Percentiles rank a stretch among this genome's conserved stretches.
Evolutionary conservation across 352 stramenopile species (phyloP).

Genomic region (Pythium brassicae): DNA sequence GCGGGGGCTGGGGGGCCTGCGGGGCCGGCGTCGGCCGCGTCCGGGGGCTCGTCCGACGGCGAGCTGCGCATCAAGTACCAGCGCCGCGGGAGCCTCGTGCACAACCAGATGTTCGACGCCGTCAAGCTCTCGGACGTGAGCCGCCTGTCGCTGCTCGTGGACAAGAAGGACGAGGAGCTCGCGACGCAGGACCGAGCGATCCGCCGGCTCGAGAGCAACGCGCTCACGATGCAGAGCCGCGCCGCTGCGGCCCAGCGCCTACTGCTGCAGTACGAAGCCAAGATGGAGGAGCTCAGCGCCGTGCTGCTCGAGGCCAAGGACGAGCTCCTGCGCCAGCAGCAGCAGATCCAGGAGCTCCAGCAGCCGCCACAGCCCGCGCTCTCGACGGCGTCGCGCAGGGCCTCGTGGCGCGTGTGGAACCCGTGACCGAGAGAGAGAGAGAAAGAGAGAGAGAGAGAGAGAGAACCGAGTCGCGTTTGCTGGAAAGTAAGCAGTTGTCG

Average conservation of each 20-base stretch:
- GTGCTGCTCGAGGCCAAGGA: conserved; percentile 50
- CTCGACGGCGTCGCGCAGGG: neutral
- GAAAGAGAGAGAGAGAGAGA: too few relatives aligned
- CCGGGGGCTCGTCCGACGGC: conserved; percentile 30
- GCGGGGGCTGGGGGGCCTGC: too few relatives aligned
- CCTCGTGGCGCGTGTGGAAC: conserved; percentile 15
- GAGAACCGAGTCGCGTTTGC: too few relatives aligned
- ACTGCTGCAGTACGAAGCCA: conserved; percentile 66
- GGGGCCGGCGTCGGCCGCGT: conserved; percentile 17
- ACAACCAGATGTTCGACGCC: conserved; percentile 80
- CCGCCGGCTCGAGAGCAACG: conserved; percentile 61
- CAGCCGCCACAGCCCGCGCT: neutral
- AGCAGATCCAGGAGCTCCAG: conserved; percentile 4
- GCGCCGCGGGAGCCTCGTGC: conserved; percentile 59
- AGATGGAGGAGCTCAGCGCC: conserved; percentile 68
- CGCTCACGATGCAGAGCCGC: conserved; percentile 62
- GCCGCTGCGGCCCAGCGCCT: conserved; percentile 58
- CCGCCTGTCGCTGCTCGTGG: conserved; percentile 55
- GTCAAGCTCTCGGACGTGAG: conserved; percentile 73
- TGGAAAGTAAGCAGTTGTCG: too few relatives aligned
- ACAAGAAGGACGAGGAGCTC: conserved; percentile 69
- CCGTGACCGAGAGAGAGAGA: too few relatives aligned
- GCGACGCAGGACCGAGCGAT: conserved; percentile 58
- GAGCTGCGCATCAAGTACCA: conserved; percentile 72
- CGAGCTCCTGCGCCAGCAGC: conserved; percentile 26